A percentile compares a stretch with the other conserved stretches of the same genome.
These are phyloP conservation scores for Priceomyces melissophilus DNA, from an alignment of 805 yeast genomes.

Conservation along the genomic window DNA sequence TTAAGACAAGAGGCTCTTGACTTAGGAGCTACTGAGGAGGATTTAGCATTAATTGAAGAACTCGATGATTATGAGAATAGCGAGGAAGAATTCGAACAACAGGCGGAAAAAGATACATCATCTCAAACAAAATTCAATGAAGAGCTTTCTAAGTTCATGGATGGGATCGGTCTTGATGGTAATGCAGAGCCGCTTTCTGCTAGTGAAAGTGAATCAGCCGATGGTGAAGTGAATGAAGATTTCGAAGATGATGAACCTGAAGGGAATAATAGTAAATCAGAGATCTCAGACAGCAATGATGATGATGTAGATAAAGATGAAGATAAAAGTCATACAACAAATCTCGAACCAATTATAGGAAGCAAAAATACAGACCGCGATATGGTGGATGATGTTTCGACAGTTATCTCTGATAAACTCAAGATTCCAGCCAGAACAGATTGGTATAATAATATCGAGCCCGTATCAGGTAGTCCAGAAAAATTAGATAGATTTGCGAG, in stretches of 20 bases:
- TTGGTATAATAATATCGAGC: slow-evolving; percentile 62
- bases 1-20: slow-evolving; percentile 72
- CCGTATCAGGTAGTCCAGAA: slow-evolving; percentile 22
- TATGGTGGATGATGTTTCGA: slow-evolving; percentile 35
- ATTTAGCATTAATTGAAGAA: slow-evolving; percentile 59
- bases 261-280: no score
- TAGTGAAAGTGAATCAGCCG: slow-evolving; percentile 27
- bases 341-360: slow-evolving; percentile 11
- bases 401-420: slow-evolving; percentile 56
- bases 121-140: slow-evolving; percentile 28
- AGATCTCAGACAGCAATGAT: no score
- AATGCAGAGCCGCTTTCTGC: slow-evolving; percentile 31
- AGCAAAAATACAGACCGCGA: slow-evolving; percentile 16
- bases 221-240: slow-evolving; percentile 37
- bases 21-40: slow-evolving; percentile 86
- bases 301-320: slow-evolving; percentile 28
- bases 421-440: slow-evolving; percentile 60
- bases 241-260: slow-evolving; percentile 33
- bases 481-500: slow-evolving; percentile 52
- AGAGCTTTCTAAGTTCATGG: slow-evolving; percentile 63
- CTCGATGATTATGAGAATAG: slow-evolving; percentile 50
- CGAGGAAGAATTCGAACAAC: slow-evolving; percentile 48
- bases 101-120: slow-evolving; percentile 35
- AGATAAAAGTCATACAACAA: slow-evolving; percentile 16
- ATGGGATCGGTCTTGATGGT: slow-evolving; percentile 57